Percentiles rank a stretch among this genome's conserved stretches.
phyloP scores from a whole-genome alignment of 768 basidiomycete genomes.

The Fomitopsis serialis region DNA sequence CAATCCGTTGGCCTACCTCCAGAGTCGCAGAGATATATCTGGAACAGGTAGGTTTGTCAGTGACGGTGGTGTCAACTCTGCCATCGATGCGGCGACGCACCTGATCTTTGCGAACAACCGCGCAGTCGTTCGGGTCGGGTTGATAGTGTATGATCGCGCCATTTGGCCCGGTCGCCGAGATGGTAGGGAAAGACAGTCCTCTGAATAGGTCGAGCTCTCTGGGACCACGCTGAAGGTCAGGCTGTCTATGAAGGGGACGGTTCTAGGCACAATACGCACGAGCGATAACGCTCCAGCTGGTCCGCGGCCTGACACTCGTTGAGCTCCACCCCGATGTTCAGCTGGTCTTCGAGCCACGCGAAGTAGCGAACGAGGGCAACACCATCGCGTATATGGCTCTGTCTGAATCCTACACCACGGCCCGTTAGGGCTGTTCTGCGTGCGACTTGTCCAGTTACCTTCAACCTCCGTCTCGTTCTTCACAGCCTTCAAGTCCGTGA shows the following conservation, averaged over 20 bases:
- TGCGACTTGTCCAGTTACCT: too few relatives aligned
- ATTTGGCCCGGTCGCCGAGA: slow-evolving; percentile 90
- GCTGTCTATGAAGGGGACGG: not conserved
- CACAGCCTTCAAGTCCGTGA: slow-evolving; percentile 75
- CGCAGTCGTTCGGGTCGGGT: slow-evolving; percentile 70
- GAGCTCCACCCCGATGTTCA: slow-evolving; percentile 54
- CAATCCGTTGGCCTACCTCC: slow-evolving; percentile 47
- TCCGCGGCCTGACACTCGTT: slow-evolving; percentile 80
- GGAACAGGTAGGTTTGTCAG: not conserved
- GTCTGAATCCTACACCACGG: slow-evolving; percentile 83
- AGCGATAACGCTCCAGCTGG: slow-evolving; percentile 73
- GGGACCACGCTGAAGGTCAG: not conserved
- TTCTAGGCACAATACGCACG: slow-evolving; percentile 41
- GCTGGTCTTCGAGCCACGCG: slow-evolving; percentile 87
- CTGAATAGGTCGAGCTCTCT: slow-evolving; percentile 78
- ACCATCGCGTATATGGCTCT: slow-evolving; percentile 86
- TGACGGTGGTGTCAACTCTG: not conserved
- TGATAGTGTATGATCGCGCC: slow-evolving; percentile 96
- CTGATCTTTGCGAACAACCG: slow-evolving; percentile 70
- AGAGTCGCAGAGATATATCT: slow-evolving; percentile 81
- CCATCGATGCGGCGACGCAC: slow-evolving; percentile 28
- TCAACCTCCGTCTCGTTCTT: slow-evolving; percentile 77
- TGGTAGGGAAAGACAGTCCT: slow-evolving; percentile 88
- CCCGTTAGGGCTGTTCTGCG: too few relatives aligned
- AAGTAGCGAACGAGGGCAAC: slow-evolving; percentile 86